phyloP scores from a whole-genome alignment of 306 rosid species.

The Casuarina glauca region DNA sequence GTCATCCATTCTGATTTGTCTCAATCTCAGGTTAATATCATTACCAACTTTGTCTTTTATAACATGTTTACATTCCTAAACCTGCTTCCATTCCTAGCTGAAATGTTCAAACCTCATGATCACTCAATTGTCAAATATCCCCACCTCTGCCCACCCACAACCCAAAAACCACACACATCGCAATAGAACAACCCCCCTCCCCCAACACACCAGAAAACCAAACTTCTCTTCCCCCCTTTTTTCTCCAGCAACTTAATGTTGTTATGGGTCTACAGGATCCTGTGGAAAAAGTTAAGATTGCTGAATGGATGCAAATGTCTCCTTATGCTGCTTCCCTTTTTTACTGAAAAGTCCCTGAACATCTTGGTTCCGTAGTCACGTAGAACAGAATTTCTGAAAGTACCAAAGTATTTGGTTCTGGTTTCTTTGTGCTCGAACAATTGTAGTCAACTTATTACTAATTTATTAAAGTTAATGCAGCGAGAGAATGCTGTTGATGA shows the following conservation, averaged over 20 bases:
- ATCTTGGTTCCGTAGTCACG: background rate
- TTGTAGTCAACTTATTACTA: conserved; percentile 12
- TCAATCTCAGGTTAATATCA: conserved; percentile 63
- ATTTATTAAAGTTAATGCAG: conserved; percentile 44
- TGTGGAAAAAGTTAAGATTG: conserved; percentile 9
- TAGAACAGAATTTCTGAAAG: conserved; percentile 3
- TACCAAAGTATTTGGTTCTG: conserved; percentile 5
- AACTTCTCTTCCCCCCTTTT: too few relatives aligned
- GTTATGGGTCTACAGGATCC: background rate
- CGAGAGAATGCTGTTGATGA: conserved; percentile 82
- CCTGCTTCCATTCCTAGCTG: background rate
- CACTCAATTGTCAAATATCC: background rate
- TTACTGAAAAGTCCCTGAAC: background rate
- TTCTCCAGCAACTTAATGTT: background rate
- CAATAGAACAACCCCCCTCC: too few relatives aligned
- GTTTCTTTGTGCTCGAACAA: background rate
- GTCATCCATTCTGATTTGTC: conserved; percentile 89
- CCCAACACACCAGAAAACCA: too few relatives aligned
- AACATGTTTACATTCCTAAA: conserved; percentile 3
- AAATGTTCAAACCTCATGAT: conserved; percentile 4
- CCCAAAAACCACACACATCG: too few relatives aligned
- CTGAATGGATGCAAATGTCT: conserved; percentile 15
- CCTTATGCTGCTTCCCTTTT: background rate
- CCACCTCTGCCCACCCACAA: too few relatives aligned
- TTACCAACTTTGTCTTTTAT: conserved; percentile 14